A percentile compares a stretch with the other conserved stretches of the same genome.
phyloP scores from a whole-genome alignment of 2,329 filamentous ascomycete genomes.

The Fusarium chlamydosporum region DNA sequence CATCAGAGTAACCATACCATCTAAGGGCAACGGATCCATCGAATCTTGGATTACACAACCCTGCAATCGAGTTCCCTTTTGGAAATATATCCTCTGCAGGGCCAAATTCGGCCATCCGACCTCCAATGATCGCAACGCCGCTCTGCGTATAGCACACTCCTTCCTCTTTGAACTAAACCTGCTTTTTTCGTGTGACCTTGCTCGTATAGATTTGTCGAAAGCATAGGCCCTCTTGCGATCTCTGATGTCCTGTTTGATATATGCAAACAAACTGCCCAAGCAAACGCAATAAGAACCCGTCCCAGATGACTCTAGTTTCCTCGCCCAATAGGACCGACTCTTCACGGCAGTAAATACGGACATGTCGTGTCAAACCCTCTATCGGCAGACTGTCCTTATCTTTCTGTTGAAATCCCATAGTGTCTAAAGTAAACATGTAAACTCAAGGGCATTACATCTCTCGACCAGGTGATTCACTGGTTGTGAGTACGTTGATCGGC shows the following conservation, averaged over 20 bases:
- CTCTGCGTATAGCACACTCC: not conserved
- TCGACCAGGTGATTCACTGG: conserved; percentile 12
- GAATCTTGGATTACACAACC: conserved; percentile 10
- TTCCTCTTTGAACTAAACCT: conserved; percentile 8
- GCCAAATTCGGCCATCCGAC: conserved; percentile 3
- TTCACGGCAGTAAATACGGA: conserved; percentile 11
- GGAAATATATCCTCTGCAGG: conserved; percentile 1
- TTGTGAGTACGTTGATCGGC: conserved; percentile 9
- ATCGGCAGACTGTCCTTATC: conserved; percentile 11
- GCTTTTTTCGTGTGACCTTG: conserved; percentile 16
- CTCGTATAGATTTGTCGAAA: conserved; percentile 3
- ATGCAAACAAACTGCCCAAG: conserved; percentile 2
- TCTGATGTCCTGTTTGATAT: conserved; percentile 2
- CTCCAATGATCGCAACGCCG: not conserved
- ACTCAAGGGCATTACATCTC: conserved; percentile 9
- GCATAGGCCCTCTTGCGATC: conserved; percentile 7
- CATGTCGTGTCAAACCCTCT: conserved; percentile 9
- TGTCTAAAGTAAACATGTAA: conserved; percentile 4
- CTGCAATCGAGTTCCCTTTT: conserved; percentile 9
- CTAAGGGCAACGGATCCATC: conserved; percentile 1
- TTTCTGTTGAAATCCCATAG: conserved; percentile 20
- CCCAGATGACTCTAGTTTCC: not conserved
- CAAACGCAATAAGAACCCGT: conserved; percentile 25
- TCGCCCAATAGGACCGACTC: not conserved
- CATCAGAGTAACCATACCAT: conserved; percentile 4